Evolutionary conservation across 2,329 filamentous ascomycete species (phyloP), one percentile per base, ranked within the genome.

Genomic region (Trichoderma citrinoviride): DNA sequence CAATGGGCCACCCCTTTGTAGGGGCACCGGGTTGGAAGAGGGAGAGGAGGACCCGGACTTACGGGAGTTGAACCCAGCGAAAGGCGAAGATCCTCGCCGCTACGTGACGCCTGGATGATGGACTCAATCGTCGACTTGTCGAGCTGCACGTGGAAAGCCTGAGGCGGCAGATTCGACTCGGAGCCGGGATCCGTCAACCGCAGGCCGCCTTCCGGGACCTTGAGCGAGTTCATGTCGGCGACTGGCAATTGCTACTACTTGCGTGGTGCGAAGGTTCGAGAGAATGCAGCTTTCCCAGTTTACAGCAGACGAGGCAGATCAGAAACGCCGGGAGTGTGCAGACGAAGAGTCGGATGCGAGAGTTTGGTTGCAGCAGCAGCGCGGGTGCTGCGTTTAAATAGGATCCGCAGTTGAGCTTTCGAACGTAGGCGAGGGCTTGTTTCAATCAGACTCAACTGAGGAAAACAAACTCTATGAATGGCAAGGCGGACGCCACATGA

Each of bases 21-120:
- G 43, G 43, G 19, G 21, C 43, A 49, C 27, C 23, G 25, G n/a
- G 15, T 21, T 33, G 56, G 33, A 27, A 19, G 44, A 37, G 54
- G 44, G 64, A 44, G 21, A 3, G 27, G 27, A 33, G 19, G 19
- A 37, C 5, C 3, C 56, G 50, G 49, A 81, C 86, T 81, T 84
- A 89, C 87, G 43, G 86, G 86, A 70, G 76, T 80, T 71, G 78
- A 79, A 46, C 87, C 87, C 67, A 89, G 75, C 5, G 83, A 81
- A 70, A 89, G 77, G 70, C 85, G 79, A 61, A 89, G 80, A 52
- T 81, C 78, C 63, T 84, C 80, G 57, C 85, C 85, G 77, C 82
- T 80, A 70, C 83, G 82, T 44, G 85, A 81, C 71, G 83, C 85
- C 73, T 80, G 80, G 69, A 89, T 87, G 82, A 89, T 84, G 67